Conservation (phyloP, 352 stramenopile genomes). For the Phytopythium ostracodes region DNA sequence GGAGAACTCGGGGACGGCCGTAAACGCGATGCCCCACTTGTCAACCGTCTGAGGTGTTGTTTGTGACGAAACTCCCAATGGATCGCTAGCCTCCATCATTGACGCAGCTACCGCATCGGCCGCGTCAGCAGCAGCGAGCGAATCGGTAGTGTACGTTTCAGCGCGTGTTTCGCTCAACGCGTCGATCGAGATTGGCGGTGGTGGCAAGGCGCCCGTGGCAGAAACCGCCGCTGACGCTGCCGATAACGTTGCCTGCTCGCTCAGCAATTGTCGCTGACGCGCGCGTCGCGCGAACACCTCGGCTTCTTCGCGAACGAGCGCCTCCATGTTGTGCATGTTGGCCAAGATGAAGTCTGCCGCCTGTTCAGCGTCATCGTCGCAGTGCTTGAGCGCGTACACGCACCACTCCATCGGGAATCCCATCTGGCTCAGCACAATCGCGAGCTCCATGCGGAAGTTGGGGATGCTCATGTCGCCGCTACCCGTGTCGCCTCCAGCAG, state of each 20-base stretch:
- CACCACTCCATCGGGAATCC: conserved; percentile 88
- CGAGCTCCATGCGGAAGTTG: conserved; percentile 84
- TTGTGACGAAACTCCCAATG: conserved; percentile 10
- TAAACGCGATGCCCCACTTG: conserved; percentile 87
- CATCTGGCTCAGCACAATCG: conserved; percentile 79
- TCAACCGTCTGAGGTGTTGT: conserved; percentile 28
- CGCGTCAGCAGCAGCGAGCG: conserved; percentile 18
- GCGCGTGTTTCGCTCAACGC: conserved; percentile 35
- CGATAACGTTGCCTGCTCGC: conserved; percentile 12
- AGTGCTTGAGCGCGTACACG: conserved; percentile 75
- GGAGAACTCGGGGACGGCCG: conserved; percentile 80
- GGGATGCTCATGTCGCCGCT: conserved; percentile 36
- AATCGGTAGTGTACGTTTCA: conserved; percentile 39
- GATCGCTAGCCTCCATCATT: not conserved
- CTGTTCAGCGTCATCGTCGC: conserved; percentile 80
- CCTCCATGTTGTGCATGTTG: conserved; percentile 83
- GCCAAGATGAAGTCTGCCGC: conserved; percentile 80
- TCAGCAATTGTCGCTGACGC: conserved; percentile 42
- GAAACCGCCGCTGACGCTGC: conserved; percentile 15
- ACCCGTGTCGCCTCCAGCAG: not conserved
- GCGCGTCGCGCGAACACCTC: conserved; percentile 44
- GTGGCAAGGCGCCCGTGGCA: conserved; percentile 13
- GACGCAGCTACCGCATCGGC: not conserved
- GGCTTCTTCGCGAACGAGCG: conserved; percentile 68
- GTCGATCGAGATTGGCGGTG: conserved; percentile 21